Conservation (phyloP, 2,329 filamentous ascomycete genomes). For the Colletotrichum neosansevieriae region DNA sequence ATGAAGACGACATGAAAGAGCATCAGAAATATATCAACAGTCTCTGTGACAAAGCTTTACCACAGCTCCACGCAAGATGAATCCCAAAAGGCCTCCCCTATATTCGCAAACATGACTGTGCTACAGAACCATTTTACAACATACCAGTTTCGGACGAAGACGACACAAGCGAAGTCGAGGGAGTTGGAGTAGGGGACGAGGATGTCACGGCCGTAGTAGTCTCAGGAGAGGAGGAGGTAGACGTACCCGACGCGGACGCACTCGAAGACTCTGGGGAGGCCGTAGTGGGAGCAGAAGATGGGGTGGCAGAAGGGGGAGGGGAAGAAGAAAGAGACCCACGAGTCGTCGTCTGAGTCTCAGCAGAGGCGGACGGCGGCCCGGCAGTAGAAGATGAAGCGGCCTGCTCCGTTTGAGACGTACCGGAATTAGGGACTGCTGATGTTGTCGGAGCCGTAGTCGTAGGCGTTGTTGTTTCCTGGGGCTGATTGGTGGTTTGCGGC, state of each 20-base stretch:
- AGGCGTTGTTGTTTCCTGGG: slow-evolving; percentile 33
- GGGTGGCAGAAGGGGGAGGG: slow-evolving; percentile 46
- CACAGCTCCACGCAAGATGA: neutral
- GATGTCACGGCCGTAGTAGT: slow-evolving; percentile 39
- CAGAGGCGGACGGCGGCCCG: slow-evolving; percentile 46
- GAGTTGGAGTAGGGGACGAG: slow-evolving; percentile 31
- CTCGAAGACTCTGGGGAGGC: slow-evolving; percentile 38
- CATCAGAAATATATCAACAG: neutral
- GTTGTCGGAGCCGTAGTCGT: slow-evolving; percentile 46
- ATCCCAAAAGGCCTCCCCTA: slow-evolving; percentile 11
- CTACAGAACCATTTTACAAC: slow-evolving; percentile 38
- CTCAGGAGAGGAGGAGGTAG: slow-evolving; percentile 41
- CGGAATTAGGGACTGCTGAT: slow-evolving; percentile 46
- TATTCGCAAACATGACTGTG: slow-evolving; percentile 14
- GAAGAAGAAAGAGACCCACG: slow-evolving; percentile 42
- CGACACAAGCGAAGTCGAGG: neutral
- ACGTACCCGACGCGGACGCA: slow-evolving; percentile 40
- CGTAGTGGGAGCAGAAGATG: slow-evolving; percentile 44
- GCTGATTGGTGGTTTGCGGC: slow-evolving; percentile 32
- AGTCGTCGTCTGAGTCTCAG: slow-evolving; percentile 39
- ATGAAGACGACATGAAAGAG: neutral
- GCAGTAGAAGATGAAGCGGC: slow-evolving; percentile 45
- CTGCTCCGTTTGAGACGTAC: slow-evolving; percentile 41
- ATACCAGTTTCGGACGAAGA: slow-evolving; percentile 37
- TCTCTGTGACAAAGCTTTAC: neutral